phyloP scores from a whole-genome alignment of 148 eudicot species.

The Rhododendron kiyosumense region DNA sequence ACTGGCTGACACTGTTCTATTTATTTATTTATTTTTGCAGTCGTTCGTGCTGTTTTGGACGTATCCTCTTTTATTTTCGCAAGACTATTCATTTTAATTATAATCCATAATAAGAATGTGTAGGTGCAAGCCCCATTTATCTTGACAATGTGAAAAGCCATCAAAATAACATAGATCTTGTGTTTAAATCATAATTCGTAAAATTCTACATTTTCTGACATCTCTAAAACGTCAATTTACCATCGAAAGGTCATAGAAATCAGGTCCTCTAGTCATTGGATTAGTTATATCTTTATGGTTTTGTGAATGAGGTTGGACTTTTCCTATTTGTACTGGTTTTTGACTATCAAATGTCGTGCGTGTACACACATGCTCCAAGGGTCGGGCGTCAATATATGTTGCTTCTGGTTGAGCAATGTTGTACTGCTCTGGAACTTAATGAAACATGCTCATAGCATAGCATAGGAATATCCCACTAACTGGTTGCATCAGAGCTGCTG shows the following conservation, averaged over 20 bases:
- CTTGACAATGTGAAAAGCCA: neutral
- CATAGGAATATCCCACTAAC: neutral
- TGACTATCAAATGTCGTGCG: neutral
- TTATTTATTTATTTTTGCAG: constrained; percentile 60
- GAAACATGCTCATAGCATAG: neutral
- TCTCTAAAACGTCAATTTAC: neutral
- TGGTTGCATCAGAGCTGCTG: neutral
- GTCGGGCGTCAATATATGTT: neutral
- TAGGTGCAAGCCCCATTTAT: neutral
- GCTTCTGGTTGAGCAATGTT: neutral
- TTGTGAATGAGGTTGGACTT: neutral
- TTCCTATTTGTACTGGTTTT: neutral
- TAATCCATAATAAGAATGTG: neutral
- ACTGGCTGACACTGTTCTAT: neutral
- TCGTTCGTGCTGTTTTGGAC: constrained; percentile 99
- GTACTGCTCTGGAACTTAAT: neutral
- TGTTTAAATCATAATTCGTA: neutral
- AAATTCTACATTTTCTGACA: neutral
- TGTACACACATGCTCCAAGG: neutral
- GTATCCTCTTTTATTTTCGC: constrained; percentile 55
- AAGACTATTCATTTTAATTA: neutral
- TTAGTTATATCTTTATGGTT: neutral
- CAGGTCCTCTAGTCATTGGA: neutral
- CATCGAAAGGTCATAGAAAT: neutral
- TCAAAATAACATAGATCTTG: neutral